Base-by-base conservation (phyloP, 2,329 filamentous ascomycete species). In the Sporothrix brasiliensis region DNA sequence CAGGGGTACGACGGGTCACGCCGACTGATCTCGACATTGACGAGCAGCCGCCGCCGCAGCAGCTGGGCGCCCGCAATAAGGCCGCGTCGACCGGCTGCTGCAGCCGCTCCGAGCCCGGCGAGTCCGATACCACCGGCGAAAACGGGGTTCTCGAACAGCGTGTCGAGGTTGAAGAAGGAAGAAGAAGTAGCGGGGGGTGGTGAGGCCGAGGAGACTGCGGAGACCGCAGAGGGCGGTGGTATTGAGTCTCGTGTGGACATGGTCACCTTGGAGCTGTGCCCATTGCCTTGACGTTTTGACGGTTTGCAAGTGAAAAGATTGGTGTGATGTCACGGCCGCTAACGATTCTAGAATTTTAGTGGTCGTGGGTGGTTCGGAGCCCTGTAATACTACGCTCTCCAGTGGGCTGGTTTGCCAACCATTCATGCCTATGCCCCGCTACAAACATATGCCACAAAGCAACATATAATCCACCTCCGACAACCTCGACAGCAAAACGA, bases 1-100 rank as follows among this genome's bases (percentile, higher is more conserved):
- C 94, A 98, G 53, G 89, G 89, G 79, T 98, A 99, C 1, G 94
- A 94, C 58, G 93, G 89, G 81, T 99, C 95, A 76, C 94, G 92
- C 78, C 93, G 92, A 79, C 92, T 94, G 80, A 99, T 97, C 80
- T 99, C 95, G 76, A 99, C 89, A 76, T 97, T 93, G 76, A 98
- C 92, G 41, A 99, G 89, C 81, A 99, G 88, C 65, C 94, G 92
- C 68, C 91, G 89, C 66, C 92, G 91, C 71, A 97, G 82, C 70
- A 96, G 85, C 56, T 87, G 86, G n/a, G 90, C 89, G 69, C 89
- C 89, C 76, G 89, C 84, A 72, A 94, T 87, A 71, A 91, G 79
- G 47, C 92, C 92, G 77, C 91, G 91, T 73, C 95, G 93, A 41
- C 90, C 92, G 75, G 97, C 88, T 14, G 93, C 91, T 44, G 93